Base-by-base conservation (phyloP, 306 rosid genomes). In the Heteromeles arbutifolia region DNA sequence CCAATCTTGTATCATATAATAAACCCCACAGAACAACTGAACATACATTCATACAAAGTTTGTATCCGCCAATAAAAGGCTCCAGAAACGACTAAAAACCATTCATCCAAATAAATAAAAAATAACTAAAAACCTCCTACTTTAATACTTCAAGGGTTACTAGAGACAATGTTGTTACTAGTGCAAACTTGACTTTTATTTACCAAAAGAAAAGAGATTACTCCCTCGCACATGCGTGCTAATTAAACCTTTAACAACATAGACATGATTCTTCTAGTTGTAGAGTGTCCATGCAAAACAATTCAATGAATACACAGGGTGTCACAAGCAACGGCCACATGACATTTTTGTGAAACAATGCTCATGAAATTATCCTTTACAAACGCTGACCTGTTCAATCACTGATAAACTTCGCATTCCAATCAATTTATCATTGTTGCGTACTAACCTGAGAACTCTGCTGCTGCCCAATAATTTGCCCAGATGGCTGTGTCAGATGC, bases 381-480 rank as follows among this genome's bases (percentile, higher is more conserved):
- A 71, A 54, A 53, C 24, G 48, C 44, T 53, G 4, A 32, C 61
- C 11, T 52, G 64, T 32, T 53, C 50, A 21, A 71, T 31, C 75
- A n/a, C 44, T 29, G 37, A 11, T 67, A 28, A 73, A n/a, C 18
- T 71, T 39, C 39, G 25, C 41, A 73, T 22, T 26, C 28, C 4
- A 10, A 77, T 75, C 50, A 21, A 72, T 78, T 63, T 75, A 65
- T 82, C 70, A 84, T 80, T 52, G 77, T 45, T 77, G 76, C 80
- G 70, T 73, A 79, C 85, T 85, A 83, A 89, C 93, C 89, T 88
- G 91, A 76, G 85, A 84, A 85, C 72, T 78, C 80, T 75, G 85
- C 29, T 81, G 90, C 89, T 81, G 97, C 83, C 80, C 87, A 44
- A 82, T 64, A 67, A 79, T 82, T 82, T 82, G 85, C 59, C 73